Evolutionary conservation across 2,329 filamentous ascomycete genomes (phyloP).

Genomic region (Pyrenophora teres): DNA sequence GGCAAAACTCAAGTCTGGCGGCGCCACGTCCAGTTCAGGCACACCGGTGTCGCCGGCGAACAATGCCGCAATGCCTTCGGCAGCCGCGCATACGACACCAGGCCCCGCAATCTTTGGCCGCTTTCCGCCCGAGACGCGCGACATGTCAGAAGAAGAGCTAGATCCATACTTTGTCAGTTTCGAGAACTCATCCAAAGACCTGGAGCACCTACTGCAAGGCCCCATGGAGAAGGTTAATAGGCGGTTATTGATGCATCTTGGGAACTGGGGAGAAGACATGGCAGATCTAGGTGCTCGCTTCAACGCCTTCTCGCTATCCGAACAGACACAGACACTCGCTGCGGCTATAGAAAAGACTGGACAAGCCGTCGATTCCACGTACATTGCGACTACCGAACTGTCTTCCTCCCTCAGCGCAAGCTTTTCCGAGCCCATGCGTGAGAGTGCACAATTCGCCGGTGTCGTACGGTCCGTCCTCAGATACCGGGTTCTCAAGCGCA

Average conservation of each 20-base stretch:
- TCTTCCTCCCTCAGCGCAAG: conserved; percentile 85
- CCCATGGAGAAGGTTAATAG: conserved; percentile 98
- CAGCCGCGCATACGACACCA: conserved; percentile 61
- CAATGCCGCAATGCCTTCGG: conserved; percentile 55
- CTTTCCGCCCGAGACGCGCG: conserved; percentile 79
- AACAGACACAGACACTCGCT: conserved; percentile 84
- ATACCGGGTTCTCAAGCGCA: conserved; percentile 88
- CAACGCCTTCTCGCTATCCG: conserved; percentile 94
- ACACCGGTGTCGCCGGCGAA: conserved; percentile 61
- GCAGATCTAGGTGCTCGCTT: conserved; percentile 94
- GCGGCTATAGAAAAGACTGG: conserved; percentile 93
- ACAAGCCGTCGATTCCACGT: conserved; percentile 93
- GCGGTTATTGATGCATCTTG: conserved; percentile 82
- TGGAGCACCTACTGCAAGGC: conserved; percentile 85
- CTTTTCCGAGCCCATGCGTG: conserved; percentile 96
- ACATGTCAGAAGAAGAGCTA: conserved; percentile 83
- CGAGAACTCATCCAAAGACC: conserved; percentile 86
- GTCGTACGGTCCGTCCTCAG: conserved; percentile 87
- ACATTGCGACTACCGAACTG: conserved; percentile 92
- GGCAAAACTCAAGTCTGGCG: conserved; percentile 74
- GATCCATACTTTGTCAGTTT: conserved; percentile 97
- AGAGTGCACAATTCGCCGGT: conserved; percentile 95
- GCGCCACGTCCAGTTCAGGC: conserved; percentile 53
- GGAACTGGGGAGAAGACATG: conserved; percentile 81
- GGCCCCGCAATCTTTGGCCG: conserved; percentile 71